These are phyloP conservation scores for Diddensiella transvaalensis DNA, from an alignment of 805 yeast genomes.

Conservation along the genomic window DNA sequence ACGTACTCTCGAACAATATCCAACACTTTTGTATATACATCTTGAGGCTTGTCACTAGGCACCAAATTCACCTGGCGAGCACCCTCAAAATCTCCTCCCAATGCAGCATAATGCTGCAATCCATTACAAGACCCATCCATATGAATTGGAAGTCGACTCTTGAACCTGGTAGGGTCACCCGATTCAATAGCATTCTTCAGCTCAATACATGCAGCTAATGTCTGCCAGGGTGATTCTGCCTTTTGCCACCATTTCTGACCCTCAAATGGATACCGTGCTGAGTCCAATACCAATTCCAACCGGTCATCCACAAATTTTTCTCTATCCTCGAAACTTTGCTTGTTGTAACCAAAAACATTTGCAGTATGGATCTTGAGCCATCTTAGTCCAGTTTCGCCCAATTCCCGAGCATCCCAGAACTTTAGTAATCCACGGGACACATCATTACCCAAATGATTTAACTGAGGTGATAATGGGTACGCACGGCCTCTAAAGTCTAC, in stretches of 20 bases:
- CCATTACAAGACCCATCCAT: slow-evolving; percentile 71
- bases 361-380: slow-evolving; percentile 66
- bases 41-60: slow-evolving; percentile 57
- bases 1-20: slow-evolving; percentile 45
- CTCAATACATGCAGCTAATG: slow-evolving; percentile 54
- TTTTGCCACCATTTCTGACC: slow-evolving; percentile 53
- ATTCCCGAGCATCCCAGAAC: slow-evolving; percentile 56
- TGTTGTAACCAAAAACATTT: slow-evolving; percentile 55
- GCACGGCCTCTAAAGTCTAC: slow-evolving; percentile 65
- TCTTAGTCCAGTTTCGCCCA: slow-evolving; percentile 50
- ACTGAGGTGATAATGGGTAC: slow-evolving; percentile 59
- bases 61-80: slow-evolving; percentile 58
- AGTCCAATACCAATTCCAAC: slow-evolving; percentile 40
- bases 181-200: slow-evolving; percentile 45
- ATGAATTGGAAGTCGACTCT: slow-evolving; percentile 55
- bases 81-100: slow-evolving; percentile 67
- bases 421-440: slow-evolving; percentile 53
- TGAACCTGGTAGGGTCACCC: slow-evolving; percentile 47
- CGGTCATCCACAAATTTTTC: slow-evolving; percentile 47
- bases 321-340: slow-evolving; percentile 50
- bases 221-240: slow-evolving; percentile 64
- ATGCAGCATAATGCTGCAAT: slow-evolving; percentile 65
- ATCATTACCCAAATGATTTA: slow-evolving; percentile 61
- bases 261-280: slow-evolving; percentile 47
- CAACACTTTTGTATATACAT: slow-evolving; percentile 57